Conservation (phyloP, 1,139 yeast genomes). For the Lodderomyces jiufengensis region DNA sequence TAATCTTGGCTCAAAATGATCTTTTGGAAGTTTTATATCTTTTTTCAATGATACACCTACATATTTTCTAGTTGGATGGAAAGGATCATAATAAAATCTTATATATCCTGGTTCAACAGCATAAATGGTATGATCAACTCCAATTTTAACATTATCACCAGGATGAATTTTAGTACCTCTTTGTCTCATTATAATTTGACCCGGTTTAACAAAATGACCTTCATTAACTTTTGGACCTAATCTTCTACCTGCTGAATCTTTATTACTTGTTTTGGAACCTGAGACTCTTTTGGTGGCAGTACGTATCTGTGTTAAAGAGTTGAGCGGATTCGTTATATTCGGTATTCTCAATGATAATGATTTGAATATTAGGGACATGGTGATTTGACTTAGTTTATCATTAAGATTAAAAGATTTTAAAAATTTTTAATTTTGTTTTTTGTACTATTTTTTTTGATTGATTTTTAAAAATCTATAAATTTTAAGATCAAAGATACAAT, state of each 20-base stretch:
- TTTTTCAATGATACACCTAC: slow-evolving; percentile 79
- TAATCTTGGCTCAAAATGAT: slow-evolving; percentile 82
- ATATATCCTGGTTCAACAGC: slow-evolving; percentile 94
- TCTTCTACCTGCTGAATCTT: slow-evolving; percentile 94
- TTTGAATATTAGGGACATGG: too few species aligned
- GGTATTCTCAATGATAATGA: too few species aligned
- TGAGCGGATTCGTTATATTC: slow-evolving; percentile 5
- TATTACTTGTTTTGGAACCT: slow-evolving; percentile 89
- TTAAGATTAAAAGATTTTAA: too few species aligned
- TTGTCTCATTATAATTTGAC: slow-evolving; percentile 92
- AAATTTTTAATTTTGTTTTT: too few species aligned
- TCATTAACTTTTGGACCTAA: slow-evolving; percentile 88
- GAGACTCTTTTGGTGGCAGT: slow-evolving; percentile 92
- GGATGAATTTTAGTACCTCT: slow-evolving; percentile 97
- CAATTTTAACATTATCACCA: slow-evolving; percentile 88
- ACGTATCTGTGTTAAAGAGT: slow-evolving; percentile 54
- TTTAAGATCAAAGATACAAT: too few species aligned
- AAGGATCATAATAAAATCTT: slow-evolving; percentile 90
- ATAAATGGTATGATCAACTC: slow-evolving; percentile 89
- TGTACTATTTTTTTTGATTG: too few species aligned
- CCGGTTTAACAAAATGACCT: slow-evolving; percentile 61
- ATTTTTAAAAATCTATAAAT: too few species aligned
- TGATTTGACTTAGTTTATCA: too few species aligned
- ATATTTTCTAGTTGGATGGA: slow-evolving; percentile 88
- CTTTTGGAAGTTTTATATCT: slow-evolving; percentile 70